Percentiles rank a stretch among this genome's conserved stretches.
phyloP scores from a whole-genome alignment of 768 basidiomycete genomes.

The Pholiota conissans region DNA sequence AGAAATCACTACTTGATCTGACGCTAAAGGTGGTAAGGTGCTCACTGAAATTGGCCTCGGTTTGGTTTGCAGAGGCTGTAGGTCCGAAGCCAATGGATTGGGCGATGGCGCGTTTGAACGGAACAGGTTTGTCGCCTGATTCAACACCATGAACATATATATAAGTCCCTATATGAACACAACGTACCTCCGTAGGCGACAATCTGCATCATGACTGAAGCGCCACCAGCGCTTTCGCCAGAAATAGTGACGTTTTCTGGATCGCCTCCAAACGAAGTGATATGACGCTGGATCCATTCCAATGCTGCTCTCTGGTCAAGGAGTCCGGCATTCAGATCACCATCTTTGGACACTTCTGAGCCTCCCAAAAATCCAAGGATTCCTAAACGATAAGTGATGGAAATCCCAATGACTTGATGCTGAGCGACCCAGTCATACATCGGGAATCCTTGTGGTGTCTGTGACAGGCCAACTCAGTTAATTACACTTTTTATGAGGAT shows the following conservation, averaged over 20 bases:
- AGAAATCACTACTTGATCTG: background rate
- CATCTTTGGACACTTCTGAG: slow-evolving; percentile 30
- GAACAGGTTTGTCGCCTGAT: slow-evolving; percentile 31
- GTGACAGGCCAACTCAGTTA: background rate
- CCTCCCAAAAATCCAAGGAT: slow-evolving; percentile 43
- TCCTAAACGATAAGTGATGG: slow-evolving; percentile 39
- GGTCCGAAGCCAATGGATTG: slow-evolving; percentile 46
- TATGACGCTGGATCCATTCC: slow-evolving; percentile 57
- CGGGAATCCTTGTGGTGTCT: slow-evolving; percentile 49
- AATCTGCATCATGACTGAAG: slow-evolving; percentile 43
- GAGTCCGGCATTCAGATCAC: slow-evolving; percentile 40
- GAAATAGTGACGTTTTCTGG: slow-evolving; percentile 37
- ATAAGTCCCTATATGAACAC: no score
- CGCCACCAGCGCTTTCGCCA: slow-evolving; percentile 52
- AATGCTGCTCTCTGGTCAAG: slow-evolving; percentile 44
- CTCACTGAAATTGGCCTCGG: slow-evolving; percentile 34
- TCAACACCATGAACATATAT: background rate
- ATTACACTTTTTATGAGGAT: background rate
- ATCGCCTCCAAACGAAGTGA: slow-evolving; percentile 57
- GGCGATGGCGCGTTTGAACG: slow-evolving; percentile 40
- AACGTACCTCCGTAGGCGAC: slow-evolving; percentile 41
- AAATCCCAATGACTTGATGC: slow-evolving; percentile 36
- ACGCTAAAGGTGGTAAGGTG: background rate
- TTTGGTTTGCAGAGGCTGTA: slow-evolving; percentile 26
- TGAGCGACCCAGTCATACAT: slow-evolving; percentile 48